A percentile compares a stretch with the other conserved stretches of the same genome.
Evolutionary conservation across 192 early-diverging fungal genomes (phyloP).

Genomic region (Rhizophagus prolifer): DNA sequence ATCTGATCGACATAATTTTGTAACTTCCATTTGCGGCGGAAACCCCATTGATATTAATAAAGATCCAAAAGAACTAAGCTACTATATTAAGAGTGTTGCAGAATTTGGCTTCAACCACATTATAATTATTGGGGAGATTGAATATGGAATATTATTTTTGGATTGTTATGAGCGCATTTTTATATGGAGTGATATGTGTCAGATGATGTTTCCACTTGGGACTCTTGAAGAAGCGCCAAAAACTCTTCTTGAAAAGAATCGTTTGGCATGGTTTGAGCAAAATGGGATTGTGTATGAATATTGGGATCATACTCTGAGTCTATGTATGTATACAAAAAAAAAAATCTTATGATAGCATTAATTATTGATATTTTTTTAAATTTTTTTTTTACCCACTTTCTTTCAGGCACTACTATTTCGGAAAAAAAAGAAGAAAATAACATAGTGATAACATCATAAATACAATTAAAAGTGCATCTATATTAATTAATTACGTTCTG

Average conservation of each 20-base stretch:
- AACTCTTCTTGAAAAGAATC: neutral
- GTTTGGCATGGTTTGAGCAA: neutral
- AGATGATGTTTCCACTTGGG: conserved; percentile 5
- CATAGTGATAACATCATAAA: too few species aligned
- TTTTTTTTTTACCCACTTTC: too few species aligned
- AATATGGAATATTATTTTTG: conserved; percentile 20
- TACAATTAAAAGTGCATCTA: too few species aligned
- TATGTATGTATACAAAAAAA: too few species aligned
- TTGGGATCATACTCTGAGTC: too few species aligned
- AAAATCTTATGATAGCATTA: too few species aligned
- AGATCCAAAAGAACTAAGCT: conserved; percentile 14
- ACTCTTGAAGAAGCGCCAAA: conserved; percentile 8
- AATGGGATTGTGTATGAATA: too few species aligned
- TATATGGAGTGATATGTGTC: neutral
- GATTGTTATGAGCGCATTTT: conserved; percentile 17
- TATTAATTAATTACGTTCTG: too few species aligned
- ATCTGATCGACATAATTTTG: conserved; percentile 8
- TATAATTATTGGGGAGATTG: conserved; percentile 11
- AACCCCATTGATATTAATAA: neutral
- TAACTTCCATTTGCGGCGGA: neutral
- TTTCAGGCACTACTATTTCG: too few species aligned
- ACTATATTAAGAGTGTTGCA: conserved; percentile 15
- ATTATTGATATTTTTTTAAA: too few species aligned
- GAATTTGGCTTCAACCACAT: conserved; percentile 26
- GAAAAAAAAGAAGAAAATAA: too few species aligned